These are phyloP conservation scores for Tritrichomonas musculus DNA, from an alignment of 208 protist species.

Conservation along the genomic window DNA sequence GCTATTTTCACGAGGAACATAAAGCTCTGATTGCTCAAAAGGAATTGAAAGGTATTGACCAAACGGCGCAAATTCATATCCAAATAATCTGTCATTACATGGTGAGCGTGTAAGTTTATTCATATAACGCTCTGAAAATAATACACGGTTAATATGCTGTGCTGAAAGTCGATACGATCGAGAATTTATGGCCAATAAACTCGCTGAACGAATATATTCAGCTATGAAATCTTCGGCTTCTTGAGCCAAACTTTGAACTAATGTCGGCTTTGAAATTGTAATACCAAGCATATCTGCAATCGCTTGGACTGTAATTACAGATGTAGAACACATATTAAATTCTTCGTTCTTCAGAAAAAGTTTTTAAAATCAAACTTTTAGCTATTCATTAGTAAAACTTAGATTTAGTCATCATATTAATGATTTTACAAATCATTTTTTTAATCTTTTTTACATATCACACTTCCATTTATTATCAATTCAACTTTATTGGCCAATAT, in stretches of 20 bases:
- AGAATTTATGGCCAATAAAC: neutral
- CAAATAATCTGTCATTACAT: neutral
- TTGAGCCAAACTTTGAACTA: neutral
- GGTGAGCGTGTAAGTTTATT: no score
- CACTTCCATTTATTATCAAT: no score
- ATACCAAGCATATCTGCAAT: no score
- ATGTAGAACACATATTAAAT: no score
- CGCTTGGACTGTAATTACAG: no score
- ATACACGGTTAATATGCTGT: neutral
- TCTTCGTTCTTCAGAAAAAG: no score
- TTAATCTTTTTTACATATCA: no score
- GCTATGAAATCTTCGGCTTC: neutral
- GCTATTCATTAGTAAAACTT: no score
- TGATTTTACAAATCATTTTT: no score
- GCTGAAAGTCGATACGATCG: neutral
- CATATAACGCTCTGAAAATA: neutral
- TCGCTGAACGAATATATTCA: neutral
- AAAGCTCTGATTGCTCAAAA: conserved; percentile 18
- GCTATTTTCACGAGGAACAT: neutral
- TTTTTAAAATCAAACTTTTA: no score
- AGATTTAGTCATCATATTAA: no score
- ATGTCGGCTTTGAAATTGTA: neutral
- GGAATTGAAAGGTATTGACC: neutral
- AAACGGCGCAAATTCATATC: neutral
- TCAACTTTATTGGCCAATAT: no score